Conservation (phyloP, 2,329 filamentous ascomycete genomes). For the Aspergillus transmontanensis region DNA sequence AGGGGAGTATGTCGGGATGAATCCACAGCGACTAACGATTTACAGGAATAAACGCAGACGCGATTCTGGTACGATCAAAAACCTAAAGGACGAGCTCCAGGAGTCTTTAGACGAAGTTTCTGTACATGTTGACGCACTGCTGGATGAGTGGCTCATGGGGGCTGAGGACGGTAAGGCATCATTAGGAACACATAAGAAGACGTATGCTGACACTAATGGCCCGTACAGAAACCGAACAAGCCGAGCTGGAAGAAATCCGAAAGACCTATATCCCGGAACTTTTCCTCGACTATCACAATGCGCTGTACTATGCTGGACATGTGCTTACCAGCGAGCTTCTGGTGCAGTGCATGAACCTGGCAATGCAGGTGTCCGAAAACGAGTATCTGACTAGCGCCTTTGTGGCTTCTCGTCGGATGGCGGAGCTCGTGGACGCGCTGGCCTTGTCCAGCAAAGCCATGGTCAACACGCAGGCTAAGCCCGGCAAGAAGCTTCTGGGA, state of each 20-base stretch:
- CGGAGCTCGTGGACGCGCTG: conserved; percentile 74
- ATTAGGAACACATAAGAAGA: background rate
- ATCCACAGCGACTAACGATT: conserved; percentile 15
- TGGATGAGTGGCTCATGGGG: conserved; percentile 63
- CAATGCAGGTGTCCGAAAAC: conserved; percentile 72
- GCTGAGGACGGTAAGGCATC: conserved; percentile 56
- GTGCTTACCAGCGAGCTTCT: conserved; percentile 74
- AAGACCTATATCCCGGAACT: conserved; percentile 82
- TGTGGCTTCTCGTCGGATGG: conserved; percentile 66
- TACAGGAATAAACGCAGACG: conserved; percentile 34
- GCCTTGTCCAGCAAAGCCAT: conserved; percentile 76
- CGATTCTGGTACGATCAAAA: conserved; percentile 43
- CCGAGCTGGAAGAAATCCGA: conserved; percentile 67
- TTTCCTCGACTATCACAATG: conserved; percentile 78
- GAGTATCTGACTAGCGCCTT: conserved; percentile 69
- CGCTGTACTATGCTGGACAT: conserved; percentile 77
- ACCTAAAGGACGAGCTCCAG: conserved; percentile 59
- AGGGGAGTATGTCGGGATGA: background rate
- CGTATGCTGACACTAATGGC: conserved; percentile 3
- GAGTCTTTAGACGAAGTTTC: conserved; percentile 57
- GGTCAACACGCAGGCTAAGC: conserved; percentile 52
- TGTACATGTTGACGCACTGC: conserved; percentile 62
- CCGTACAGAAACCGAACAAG: conserved; percentile 56
- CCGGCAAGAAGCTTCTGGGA: conserved; percentile 42
- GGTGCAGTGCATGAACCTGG: conserved; percentile 84